Base-by-base conservation (phyloP, 371 early-diverging fungal species). In the Mucor irregularis region DNA sequence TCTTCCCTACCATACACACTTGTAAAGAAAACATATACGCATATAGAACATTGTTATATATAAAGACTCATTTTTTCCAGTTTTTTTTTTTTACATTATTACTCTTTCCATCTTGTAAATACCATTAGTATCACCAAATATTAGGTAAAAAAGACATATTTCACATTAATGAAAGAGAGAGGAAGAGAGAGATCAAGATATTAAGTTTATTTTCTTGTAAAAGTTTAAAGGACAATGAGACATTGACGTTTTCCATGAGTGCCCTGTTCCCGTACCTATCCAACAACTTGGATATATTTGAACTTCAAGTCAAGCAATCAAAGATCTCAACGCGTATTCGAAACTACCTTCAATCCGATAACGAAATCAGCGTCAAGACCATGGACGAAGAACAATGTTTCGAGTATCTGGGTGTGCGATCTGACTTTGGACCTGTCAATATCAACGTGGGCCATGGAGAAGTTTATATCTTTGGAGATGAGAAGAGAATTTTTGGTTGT, bases 401-500 rank as follows among this genome's bases (percentile, higher is more conserved):
- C 14, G 59, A 58, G 31, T 58, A 26, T 13, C 24, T 58, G 4
- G 59, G 59, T 3, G 11, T 52, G 2, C 22, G 17, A 24, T 52
- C 52, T 6, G 59, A 51, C 1, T 45, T 58, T 24, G 53, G 52
- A 2, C 59, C 53, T 6, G 11, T 24, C 5, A 19, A 40, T 14
- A 5, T 25, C 25, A 30, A 31, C n/a, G 14, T 44, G 13, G 26
- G 19, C 28, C 25, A 37, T 4, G 25, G 5, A 30, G 17, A 16
- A 4, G 31, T 48, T 1, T 34, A 19, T 22, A 11, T 17, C 14
- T 22, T 33, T 22, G 3, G 22, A 4, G 24, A 34, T 34, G 13
- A 24, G 10, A 22, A 42, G 11, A 21, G 13, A 4, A 38, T 63
- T 0, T 48, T 49, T 13, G 84, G 75, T 0, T 84, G 84, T 43